Conservation (phyloP, 768 basidiomycete genomes). For the Panus rudis region DNA sequence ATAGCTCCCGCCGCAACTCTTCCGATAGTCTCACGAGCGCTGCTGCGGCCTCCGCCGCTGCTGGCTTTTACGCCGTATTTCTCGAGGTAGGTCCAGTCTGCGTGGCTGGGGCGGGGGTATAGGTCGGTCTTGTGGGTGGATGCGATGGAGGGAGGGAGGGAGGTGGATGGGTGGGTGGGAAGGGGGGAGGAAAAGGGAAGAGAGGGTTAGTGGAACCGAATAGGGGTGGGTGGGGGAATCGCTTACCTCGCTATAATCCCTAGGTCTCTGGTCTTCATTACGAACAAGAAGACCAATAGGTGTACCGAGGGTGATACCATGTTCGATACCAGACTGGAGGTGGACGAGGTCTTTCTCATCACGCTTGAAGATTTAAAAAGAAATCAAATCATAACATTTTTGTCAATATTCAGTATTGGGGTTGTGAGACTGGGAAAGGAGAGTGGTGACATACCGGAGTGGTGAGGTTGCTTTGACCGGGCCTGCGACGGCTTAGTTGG, state of each 20-base stretch:
- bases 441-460: slow-evolving; percentile 65
- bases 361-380: slow-evolving; percentile 8
- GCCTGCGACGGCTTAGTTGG: slow-evolving; percentile 85
- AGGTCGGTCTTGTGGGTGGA: slow-evolving; percentile 91
- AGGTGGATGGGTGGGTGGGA: background rate
- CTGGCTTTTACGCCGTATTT: slow-evolving; percentile 98
- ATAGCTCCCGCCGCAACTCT: slow-evolving; percentile 98
- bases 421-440: background rate
- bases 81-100: slow-evolving; percentile 95
- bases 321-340: slow-evolving; percentile 90
- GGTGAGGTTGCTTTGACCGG: slow-evolving; percentile 94
- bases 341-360: slow-evolving; percentile 92
- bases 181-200: too few species aligned
- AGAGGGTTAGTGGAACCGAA: background rate
- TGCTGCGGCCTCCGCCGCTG: slow-evolving; percentile 91
- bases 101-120: slow-evolving; percentile 95
- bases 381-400: too few species aligned
- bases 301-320: slow-evolving; percentile 92
- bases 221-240: background rate
- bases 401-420: background rate
- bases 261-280: slow-evolving; percentile 97
- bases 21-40: slow-evolving; percentile 95
- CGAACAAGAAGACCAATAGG: slow-evolving; percentile 95
- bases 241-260: slow-evolving; percentile 82
- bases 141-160: background rate